These are phyloP conservation scores for Sindora glabra DNA, from an alignment of 306 rosid genomes.

Conservation along the genomic window DNA sequence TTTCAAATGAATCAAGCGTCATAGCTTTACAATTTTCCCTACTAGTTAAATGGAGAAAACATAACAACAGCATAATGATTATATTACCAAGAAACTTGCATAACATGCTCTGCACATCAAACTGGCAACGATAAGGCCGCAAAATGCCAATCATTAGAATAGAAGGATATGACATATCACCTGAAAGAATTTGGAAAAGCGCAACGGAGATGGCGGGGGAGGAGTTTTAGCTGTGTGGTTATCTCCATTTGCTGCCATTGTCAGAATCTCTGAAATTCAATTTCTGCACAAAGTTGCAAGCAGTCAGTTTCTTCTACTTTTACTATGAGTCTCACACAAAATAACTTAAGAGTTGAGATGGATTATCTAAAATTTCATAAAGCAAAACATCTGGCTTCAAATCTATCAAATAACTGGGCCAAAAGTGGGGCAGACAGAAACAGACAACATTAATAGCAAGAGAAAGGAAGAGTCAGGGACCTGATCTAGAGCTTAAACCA, in stretches of 20 bases:
- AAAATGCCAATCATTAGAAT: background rate
- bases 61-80: no score
- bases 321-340: no score
- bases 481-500: slow-evolving; percentile 22
- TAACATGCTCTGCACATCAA: background rate
- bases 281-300: slow-evolving; percentile 9
- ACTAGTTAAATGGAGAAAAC: no score
- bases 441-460: background rate
- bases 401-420: background rate
- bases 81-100: background rate
- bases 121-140: background rate
- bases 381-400: background rate
- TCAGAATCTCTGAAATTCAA: slow-evolving; percentile 8
- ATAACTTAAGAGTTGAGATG: no score
- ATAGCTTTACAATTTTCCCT: no score
- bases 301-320: background rate
- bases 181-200: slow-evolving; percentile 69
- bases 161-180: slow-evolving; percentile 8
- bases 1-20: no score
- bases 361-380: background rate
- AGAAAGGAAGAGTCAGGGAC: slow-evolving; percentile 7
- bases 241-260: slow-evolving; percentile 44
- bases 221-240: slow-evolving; percentile 44
- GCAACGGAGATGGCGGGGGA: slow-evolving; percentile 66
- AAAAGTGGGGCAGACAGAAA: background rate